Evolutionary conservation across 345 rosid species (phyloP).

Genomic region (Hibiscus mutabilis): DNA sequence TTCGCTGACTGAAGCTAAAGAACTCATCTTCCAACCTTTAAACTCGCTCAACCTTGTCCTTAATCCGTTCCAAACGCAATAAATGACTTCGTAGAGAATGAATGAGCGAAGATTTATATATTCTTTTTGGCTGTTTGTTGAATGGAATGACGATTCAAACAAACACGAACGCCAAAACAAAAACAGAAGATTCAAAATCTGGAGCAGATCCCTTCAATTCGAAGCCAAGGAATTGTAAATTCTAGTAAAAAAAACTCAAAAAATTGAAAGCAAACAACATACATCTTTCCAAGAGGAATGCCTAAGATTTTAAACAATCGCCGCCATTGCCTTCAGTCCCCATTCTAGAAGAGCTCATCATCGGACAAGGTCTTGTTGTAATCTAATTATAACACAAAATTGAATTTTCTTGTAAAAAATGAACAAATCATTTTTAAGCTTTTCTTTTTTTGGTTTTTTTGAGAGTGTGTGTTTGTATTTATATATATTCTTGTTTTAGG

Average conservation of each 20-base stretch:
- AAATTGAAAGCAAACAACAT: not conserved
- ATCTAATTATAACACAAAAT: no score
- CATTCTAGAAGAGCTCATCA: no score
- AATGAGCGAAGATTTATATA: not conserved
- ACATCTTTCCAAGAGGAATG: not conserved
- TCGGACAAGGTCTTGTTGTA: no score
- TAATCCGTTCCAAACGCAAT: not conserved
- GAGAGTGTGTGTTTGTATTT: no score
- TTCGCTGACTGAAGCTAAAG: slow-evolving; percentile 58
- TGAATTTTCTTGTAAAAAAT: no score
- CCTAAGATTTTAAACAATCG: not conserved
- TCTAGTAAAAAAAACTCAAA: not conserved
- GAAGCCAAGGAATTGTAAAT: not conserved
- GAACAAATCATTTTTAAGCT: no score
- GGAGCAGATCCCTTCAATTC: not conserved
- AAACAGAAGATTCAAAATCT: not conserved
- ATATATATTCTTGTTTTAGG: no score
- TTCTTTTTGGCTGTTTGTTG: not conserved
- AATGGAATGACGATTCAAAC: not conserved
- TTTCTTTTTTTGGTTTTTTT: no score
- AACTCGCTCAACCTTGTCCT: not conserved
- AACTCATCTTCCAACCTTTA: slow-evolving; percentile 41
- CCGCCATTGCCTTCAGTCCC: no score
- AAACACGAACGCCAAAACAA: not conserved
- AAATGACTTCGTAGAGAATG: not conserved